Base-by-base conservation (phyloP, 441 rosid species). In the Pelargonium fulgidum region DNA sequence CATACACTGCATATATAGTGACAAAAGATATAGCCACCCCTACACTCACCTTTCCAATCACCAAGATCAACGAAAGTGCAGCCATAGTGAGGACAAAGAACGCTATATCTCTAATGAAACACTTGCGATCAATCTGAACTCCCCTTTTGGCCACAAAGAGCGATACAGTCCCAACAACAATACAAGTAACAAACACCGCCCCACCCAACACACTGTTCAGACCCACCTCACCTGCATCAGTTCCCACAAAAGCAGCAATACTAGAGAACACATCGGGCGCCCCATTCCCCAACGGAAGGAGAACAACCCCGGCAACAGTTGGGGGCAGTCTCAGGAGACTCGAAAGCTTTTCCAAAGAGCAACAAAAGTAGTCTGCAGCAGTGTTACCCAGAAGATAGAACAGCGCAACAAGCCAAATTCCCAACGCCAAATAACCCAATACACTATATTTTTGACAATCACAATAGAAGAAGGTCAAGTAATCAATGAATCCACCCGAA, bases 61-160 rank as follows among this genome's bases (percentile, higher is more conserved):
- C 16, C 54, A 48, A 48, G 16, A 48, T 48, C 54, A 48, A 48
- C 3, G 54, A 10, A 48, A 48, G 54, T 48, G 54, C 13, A 10
- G 16, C 54, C 6, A 48, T 2, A n/a, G 54, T 48, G n/a, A 48
- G n/a, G 54, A 48, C 4, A 48, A 48, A 48, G 54, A 48, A 48
- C 13, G 4, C 16, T 2, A 76, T 65, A 58, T 81, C 85, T 73
- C 85, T 72, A 20, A 81, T 47, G 69, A 81, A 81, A 62, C 79
- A 76, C 68, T 65, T 74, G 68, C 74, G 67, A 79, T 81, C 82
- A 68, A 81, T 75, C 66, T 79, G 82, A 65, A 81, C 79, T 65
- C 72, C 29, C 48, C 17, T 70, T 36, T 70, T 72, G 7, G 82
- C 76, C 20, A 72, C 77, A 68, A 77, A 72, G 2, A 81, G 65